These are phyloP conservation scores for Antitrichia curtipendula DNA, from an alignment of 225 moss, liverwort and hornwort species.

Conservation along the genomic window DNA sequence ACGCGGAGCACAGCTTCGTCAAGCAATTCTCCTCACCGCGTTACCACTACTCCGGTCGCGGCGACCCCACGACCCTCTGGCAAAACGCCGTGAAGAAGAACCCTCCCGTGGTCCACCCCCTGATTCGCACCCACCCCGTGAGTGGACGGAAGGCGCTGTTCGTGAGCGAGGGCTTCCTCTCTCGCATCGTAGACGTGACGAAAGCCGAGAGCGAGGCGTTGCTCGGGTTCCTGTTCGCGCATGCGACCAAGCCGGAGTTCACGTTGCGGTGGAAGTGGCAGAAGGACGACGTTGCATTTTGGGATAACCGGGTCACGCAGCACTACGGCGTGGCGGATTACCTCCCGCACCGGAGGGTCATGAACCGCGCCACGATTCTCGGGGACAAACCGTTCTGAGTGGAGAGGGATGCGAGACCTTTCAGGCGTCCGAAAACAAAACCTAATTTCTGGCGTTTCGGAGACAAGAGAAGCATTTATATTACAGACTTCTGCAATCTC, in stretches of 20 bases:
- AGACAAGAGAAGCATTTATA: too few relatives aligned
- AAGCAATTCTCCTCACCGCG: not conserved
- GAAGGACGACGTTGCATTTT: conserved; percentile 3
- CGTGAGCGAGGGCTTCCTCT: conserved; percentile 8
- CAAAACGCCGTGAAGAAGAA: not conserved
- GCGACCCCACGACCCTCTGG: not conserved
- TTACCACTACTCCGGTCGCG: not conserved
- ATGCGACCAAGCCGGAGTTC: conserved; percentile 6
- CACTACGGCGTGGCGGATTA: conserved; percentile 18
- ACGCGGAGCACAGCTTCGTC: conserved; percentile 6
- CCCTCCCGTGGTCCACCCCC: conserved; percentile 4
- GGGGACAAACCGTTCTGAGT: conserved; percentile 5
- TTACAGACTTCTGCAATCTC: not conserved
- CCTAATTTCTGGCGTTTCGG: not conserved
- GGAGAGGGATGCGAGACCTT: too few relatives aligned
- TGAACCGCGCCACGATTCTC: conserved; percentile 13
- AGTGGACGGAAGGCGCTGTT: conserved; percentile 8
- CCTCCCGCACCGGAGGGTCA: not conserved
- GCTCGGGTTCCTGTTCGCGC: conserved; percentile 1
- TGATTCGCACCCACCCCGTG: conserved; percentile 14
- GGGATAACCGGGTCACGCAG: conserved; percentile 11
- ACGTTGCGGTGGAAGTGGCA: conserved; percentile 23
- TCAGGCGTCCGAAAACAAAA: not conserved
- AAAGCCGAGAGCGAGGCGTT: conserved; percentile 10
- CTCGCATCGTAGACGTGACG: not conserved